These are phyloP conservation scores for Theileria orientalis DNA, from an alignment of 169 alveolate genomes.

Conservation along the genomic window DNA sequence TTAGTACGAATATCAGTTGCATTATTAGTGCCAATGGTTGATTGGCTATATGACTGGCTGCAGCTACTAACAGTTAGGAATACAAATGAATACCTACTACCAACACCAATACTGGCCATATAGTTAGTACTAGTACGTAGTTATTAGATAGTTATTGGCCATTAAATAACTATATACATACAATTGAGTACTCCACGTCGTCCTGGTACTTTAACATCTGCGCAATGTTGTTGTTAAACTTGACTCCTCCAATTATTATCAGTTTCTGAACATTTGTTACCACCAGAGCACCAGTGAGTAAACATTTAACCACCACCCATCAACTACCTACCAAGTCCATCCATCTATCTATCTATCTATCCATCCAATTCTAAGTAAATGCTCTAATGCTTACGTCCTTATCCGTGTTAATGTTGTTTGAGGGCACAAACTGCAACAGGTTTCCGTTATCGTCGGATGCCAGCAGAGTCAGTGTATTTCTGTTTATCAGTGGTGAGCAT, in stretches of 20 bases:
- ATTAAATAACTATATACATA: not conserved
- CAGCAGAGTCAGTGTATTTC: constrained; percentile 24
- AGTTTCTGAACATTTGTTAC: not conserved
- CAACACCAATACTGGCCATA: too few relatives aligned
- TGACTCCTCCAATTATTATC: not conserved
- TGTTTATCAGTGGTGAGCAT: constrained; percentile 47
- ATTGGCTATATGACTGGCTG: too few relatives aligned
- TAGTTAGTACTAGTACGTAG: too few relatives aligned
- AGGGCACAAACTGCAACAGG: constrained; percentile 31
- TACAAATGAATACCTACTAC: too few relatives aligned
- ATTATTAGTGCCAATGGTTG: too few relatives aligned
- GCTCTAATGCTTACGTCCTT: not conserved
- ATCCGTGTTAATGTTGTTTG: not conserved
- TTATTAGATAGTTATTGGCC: too few relatives aligned
- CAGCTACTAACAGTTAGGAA: too few relatives aligned
- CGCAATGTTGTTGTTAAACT: not conserved
- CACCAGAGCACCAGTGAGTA: not conserved
- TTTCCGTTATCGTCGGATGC: constrained; percentile 40
- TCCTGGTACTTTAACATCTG: not conserved
- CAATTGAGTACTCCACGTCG: not conserved
- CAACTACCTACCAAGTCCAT: too few relatives aligned
- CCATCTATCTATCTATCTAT: too few relatives aligned
- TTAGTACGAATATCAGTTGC: too few relatives aligned
- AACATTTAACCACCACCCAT: too few relatives aligned
- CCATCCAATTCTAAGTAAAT: not conserved